A percentile compares a stretch with the other conserved stretches of the same genome.
Conservation (phyloP, 805 yeast species). For the Candida chilensis region DNA sequence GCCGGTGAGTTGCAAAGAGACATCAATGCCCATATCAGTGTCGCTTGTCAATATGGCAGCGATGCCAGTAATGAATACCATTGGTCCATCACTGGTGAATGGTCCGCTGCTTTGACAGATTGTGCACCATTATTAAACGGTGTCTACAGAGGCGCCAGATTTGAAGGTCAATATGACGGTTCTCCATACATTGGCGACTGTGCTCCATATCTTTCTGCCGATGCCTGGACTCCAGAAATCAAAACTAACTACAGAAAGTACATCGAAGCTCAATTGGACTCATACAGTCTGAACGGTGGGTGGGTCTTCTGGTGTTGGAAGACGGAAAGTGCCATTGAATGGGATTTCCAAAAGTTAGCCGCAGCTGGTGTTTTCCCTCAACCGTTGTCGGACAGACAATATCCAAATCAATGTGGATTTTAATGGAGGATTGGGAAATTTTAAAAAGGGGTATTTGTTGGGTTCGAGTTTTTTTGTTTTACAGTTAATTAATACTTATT, state of each 20-base stretch:
- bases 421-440: constrained; percentile 5
- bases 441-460: neutral
- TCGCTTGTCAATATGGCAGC: constrained; percentile 21
- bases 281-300: constrained; percentile 60
- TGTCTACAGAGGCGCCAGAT: constrained; percentile 75
- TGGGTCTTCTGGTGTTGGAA: constrained; percentile 96
- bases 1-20: constrained; percentile 46
- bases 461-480: too few species aligned
- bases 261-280: constrained; percentile 88
- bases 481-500: too few species aligned
- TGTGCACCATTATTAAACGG: constrained; percentile 89
- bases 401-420: constrained; percentile 56
- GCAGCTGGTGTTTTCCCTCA: constrained; percentile 65
- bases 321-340: constrained; percentile 74
- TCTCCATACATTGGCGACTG: constrained; percentile 54
- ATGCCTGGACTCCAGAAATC: constrained; percentile 51
- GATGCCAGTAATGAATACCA: constrained; percentile 40
- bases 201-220: constrained; percentile 15
- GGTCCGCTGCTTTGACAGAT: constrained; percentile 89
- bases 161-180: constrained; percentile 47
- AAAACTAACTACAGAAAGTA: constrained; percentile 53
- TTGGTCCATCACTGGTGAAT: constrained; percentile 81
- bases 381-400: constrained; percentile 63
- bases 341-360: constrained; percentile 68
- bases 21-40: constrained; percentile 51